These are phyloP conservation scores for Casuarina equisetifolia DNA, from an alignment of 306 rosid genomes.

Conservation along the genomic window DNA sequence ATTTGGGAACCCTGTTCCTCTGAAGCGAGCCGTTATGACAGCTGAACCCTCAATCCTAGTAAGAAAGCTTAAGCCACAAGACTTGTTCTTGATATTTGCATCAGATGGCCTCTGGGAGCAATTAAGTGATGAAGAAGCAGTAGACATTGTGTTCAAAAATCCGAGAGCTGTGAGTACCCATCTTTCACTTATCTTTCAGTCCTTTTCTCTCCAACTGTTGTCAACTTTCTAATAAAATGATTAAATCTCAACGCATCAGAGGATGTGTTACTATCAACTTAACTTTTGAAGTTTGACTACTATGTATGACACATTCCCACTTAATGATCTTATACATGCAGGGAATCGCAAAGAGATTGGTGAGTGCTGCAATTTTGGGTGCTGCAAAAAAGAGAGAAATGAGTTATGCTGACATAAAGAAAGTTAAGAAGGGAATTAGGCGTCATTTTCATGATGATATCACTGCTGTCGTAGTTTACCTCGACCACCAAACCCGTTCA, in stretches of 20 bases:
- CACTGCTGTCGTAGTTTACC: conserved; percentile 80
- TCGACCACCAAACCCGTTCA: conserved; percentile 60
- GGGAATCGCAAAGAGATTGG: conserved; percentile 96
- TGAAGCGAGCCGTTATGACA: conserved; percentile 83
- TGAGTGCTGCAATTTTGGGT: conserved; percentile 74
- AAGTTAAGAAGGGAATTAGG: conserved; percentile 75
- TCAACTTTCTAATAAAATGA: background rate
- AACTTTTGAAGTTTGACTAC: background rate
- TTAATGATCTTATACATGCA: conserved; percentile 37
- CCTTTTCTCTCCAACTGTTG: background rate
- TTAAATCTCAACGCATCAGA: background rate
- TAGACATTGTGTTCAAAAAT: conserved; percentile 74
- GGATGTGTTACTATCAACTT: background rate
- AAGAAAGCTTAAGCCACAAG: conserved; percentile 71
- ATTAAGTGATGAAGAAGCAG: conserved; percentile 80
- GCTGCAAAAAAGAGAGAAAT: conserved; percentile 94
- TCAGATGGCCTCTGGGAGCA: conserved; percentile 99
- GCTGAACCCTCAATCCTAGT: conserved; percentile 84
- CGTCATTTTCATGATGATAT: conserved; percentile 93
- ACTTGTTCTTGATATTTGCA: conserved; percentile 88
- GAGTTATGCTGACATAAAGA: conserved; percentile 85
- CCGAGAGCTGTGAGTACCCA: conserved; percentile 84
- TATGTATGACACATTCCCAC: background rate
- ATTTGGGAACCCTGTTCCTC: conserved; percentile 63
- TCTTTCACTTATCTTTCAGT: background rate